A percentile compares a stretch with the other conserved stretches of the same genome.
phyloP scores from a whole-genome alignment of 768 basidiomycete species.

The Candolleomyces efflorescens region DNA sequence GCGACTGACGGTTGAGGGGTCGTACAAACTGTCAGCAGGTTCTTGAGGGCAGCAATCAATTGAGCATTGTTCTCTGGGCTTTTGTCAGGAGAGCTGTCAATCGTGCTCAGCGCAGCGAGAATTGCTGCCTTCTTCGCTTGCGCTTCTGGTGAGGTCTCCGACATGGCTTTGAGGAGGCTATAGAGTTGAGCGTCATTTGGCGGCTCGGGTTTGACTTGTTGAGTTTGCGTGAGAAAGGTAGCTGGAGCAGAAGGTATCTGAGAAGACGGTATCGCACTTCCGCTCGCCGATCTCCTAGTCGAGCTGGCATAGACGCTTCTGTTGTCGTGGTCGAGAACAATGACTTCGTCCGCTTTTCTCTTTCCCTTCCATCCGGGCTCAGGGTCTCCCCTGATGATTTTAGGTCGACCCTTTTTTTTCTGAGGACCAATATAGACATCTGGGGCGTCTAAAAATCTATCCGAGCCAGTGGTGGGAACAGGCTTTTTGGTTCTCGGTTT shows the following conservation, averaged over 20 bases:
- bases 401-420: slow-evolving; percentile 41
- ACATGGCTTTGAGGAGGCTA: slow-evolving; percentile 26
- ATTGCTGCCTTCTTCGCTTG: slow-evolving; percentile 27
- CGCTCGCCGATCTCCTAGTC: background rate
- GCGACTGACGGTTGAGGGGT: slow-evolving; percentile 9
- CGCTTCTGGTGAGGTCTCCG: slow-evolving; percentile 17
- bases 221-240: slow-evolving; percentile 5
- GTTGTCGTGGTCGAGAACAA: slow-evolving; percentile 23
- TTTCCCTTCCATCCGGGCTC: background rate
- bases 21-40: slow-evolving; percentile 37
- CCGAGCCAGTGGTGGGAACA: slow-evolving; percentile 36
- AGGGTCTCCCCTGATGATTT: slow-evolving; percentile 7
- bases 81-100: slow-evolving; percentile 16
- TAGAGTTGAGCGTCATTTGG: slow-evolving; percentile 18
- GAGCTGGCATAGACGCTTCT: slow-evolving; percentile 1
- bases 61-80: slow-evolving; percentile 28
- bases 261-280: background rate
- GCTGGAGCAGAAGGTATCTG: background rate
- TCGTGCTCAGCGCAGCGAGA: slow-evolving; percentile 28
- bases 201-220: slow-evolving; percentile 9
- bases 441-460: slow-evolving; percentile 33
- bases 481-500: slow-evolving; percentile 24
- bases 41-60: slow-evolving; percentile 47
- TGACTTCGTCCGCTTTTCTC: slow-evolving; percentile 15
- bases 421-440: slow-evolving; percentile 44